Percentiles rank a stretch among this genome's conserved stretches.
phyloP scores from a whole-genome alignment of 768 basidiomycete genomes.

The Xerocomellus dryophilus region DNA sequence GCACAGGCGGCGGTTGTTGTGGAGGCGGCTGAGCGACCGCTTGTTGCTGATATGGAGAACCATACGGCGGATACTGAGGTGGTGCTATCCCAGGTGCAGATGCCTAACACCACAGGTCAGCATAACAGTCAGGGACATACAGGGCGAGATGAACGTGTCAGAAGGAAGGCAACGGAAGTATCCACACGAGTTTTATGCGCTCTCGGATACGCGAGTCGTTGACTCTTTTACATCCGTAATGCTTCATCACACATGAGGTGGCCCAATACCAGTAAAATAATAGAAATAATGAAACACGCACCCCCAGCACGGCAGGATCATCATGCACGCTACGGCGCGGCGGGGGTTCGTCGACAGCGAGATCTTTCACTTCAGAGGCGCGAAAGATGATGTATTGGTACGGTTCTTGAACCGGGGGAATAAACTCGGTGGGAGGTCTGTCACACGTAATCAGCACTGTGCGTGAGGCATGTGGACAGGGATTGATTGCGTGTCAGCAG shows the following conservation, averaged over 20 bases:
- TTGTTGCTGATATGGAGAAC: slow-evolving; percentile 32
- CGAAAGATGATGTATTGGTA: slow-evolving; percentile 92
- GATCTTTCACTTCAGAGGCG: slow-evolving; percentile 85
- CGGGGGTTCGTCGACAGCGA: slow-evolving; percentile 73
- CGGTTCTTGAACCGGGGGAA: slow-evolving; percentile 78
- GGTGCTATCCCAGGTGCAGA: slow-evolving; percentile 43
- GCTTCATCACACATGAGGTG: slow-evolving; percentile 36
- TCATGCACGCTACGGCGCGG: slow-evolving; percentile 67
- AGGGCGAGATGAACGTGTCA: slow-evolving; percentile 29
- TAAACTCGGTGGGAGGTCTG: slow-evolving; percentile 74
- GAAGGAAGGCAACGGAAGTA: slow-evolving; percentile 62
- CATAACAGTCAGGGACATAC: not conserved
- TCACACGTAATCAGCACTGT: slow-evolving; percentile 26
- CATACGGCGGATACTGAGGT: slow-evolving; percentile 30
- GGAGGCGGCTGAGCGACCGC: slow-evolving; percentile 32
- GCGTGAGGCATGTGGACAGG: not conserved
- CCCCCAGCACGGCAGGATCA: slow-evolving; percentile 82
- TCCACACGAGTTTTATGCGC: slow-evolving; percentile 49
- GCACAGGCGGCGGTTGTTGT: slow-evolving; percentile 29
- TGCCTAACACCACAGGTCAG: slow-evolving; percentile 37
- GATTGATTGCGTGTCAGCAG: slow-evolving; percentile 41
- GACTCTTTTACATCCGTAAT: slow-evolving; percentile 45
- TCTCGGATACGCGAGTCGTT: slow-evolving; percentile 38
- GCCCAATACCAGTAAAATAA: not conserved
- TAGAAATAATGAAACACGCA: slow-evolving; percentile 38